Conservation (phyloP, 2,329 filamentous ascomycete species). For the Exserohilum turcica region DNA sequence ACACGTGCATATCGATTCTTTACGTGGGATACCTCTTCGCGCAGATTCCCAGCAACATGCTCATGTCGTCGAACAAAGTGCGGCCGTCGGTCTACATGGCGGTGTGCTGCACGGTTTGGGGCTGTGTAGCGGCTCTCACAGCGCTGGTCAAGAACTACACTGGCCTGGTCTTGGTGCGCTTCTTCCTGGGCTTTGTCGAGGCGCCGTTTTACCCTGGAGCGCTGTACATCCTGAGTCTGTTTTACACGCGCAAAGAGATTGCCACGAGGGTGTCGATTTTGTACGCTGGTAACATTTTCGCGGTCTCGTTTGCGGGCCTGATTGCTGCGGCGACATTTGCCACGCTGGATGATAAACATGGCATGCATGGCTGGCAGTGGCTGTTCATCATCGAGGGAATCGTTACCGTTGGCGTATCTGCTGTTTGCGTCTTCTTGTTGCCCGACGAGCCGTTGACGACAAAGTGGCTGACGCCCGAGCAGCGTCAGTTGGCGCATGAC, state of each 20-base stretch:
- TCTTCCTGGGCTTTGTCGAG: constrained; percentile 38
- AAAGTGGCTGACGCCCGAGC: constrained; percentile 51
- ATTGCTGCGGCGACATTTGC: constrained; percentile 46
- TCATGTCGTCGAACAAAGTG: constrained; percentile 44
- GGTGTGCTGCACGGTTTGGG: constrained; percentile 43
- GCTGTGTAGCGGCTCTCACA: constrained; percentile 34
- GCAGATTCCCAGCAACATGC: constrained; percentile 52
- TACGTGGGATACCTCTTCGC: constrained; percentile 33
- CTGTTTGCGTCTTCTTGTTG: constrained; percentile 31
- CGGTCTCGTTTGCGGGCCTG: constrained; percentile 49
- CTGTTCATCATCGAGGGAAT: constrained; percentile 7
- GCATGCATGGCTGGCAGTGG: constrained; percentile 43
- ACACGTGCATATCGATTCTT: constrained; percentile 53
- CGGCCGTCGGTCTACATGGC: constrained; percentile 40
- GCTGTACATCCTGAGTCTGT: constrained; percentile 65
- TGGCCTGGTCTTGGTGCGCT: constrained; percentile 36
- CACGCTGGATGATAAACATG: constrained; percentile 17
- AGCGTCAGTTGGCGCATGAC: constrained; percentile 45
- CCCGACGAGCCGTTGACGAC: constrained; percentile 43
- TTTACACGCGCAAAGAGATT: constrained; percentile 63
- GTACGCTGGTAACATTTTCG: constrained; percentile 47
- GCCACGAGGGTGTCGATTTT: constrained; percentile 40
- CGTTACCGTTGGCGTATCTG: constrained; percentile 3
- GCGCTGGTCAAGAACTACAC: constrained; percentile 34
- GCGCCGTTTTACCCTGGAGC: constrained; percentile 63